A percentile compares a stretch with the other conserved stretches of the same genome.
phyloP scores from a whole-genome alignment of 1,139 yeast genomes.

The Blastobotrys persicus region DNA sequence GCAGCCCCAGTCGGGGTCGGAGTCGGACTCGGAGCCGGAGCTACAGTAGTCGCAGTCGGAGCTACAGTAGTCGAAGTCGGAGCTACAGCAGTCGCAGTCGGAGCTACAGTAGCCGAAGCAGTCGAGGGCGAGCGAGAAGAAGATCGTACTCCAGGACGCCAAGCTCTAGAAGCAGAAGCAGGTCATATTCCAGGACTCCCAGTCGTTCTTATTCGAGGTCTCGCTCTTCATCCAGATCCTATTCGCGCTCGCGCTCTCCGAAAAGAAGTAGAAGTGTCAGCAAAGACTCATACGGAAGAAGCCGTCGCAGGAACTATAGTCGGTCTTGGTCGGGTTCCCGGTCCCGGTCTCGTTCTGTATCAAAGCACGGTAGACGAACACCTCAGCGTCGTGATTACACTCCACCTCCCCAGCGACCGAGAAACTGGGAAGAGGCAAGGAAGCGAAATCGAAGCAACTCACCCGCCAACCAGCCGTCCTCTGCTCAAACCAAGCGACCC shows the following conservation, averaged over 20 bases:
- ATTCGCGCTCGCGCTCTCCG: slow-evolving; percentile 8
- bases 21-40: slow-evolving; percentile 3
- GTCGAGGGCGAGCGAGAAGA: too few species aligned
- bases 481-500: slow-evolving; percentile 13
- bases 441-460: slow-evolving; percentile 4
- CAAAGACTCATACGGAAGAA: too few species aligned
- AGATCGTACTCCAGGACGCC: not conserved
- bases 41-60: slow-evolving; percentile 11
- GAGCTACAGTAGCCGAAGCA: slow-evolving; percentile 2
- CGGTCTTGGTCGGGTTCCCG: too few species aligned
- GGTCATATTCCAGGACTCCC: slow-evolving; percentile 21
- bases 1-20: slow-evolving; percentile 7
- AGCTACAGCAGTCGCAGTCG: slow-evolving; percentile 7
- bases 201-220: slow-evolving; percentile 21
- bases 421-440: slow-evolving; percentile 6
- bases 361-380: too few species aligned
- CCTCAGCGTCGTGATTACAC: slow-evolving; percentile 2
- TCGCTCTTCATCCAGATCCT: slow-evolving; percentile 22
- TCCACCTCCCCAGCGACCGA: slow-evolving; percentile 7
- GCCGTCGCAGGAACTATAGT: too few species aligned
- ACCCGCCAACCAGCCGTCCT: slow-evolving; percentile 21
- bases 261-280: not conserved
- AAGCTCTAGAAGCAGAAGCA: slow-evolving; percentile 14
- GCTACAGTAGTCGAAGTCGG: slow-evolving; percentile 9
- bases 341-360: too few species aligned